Evolutionary conservation across 495 filamentous ascomycete species (phyloP), one percentile per base, ranked within the genome.

Genomic region (Thermothielavioides terrestris): DNA sequence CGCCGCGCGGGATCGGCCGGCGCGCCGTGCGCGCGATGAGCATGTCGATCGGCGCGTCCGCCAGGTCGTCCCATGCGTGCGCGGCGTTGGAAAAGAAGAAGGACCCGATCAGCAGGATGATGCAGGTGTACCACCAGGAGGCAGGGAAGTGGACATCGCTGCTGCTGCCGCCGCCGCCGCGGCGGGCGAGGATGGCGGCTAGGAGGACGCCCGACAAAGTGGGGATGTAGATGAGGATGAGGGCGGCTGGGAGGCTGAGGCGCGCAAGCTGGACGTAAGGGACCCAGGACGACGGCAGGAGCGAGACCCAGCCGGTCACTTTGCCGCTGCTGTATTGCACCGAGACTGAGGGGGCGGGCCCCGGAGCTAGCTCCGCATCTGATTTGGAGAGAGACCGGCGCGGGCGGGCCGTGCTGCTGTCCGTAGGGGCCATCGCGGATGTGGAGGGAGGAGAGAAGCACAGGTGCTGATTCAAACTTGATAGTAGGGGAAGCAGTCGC

Each of bases 41-140:
- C 9, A 53, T 50, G 51, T 73, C 70, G 32, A 73, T 48, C 17
- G 59, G 62, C 10, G 64, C 64, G 46, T 73, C 68, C 56, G 69
- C 51, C 18, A 70, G 60, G 56, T 71, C 70, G 57, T 73, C 70
- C 67, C 67, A 71, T 25, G 62, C 63, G 57, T 68, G 64, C 5
- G 59, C 59, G 2, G 68, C 65, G 53, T 68, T 69, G 40, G 59
- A 63, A 53, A 68, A 60, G 58, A 74, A 71, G 60, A 74, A 67
- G 54, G 55, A 61, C 39, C 63, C 64, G 42, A 53, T 58, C 11
- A 69, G 57, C 48, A 70, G 59, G 35, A 67, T 4, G 3, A 48
- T 14, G 42, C 49, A 37, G 3, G 54, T 42, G 11, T 23, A 50
- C 6, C 65, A 48, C 22, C 63, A 54, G 12, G n/a, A n/a, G n/a